A percentile compares a stretch with the other conserved stretches of the same genome.
These are phyloP conservation scores for Trametes maxima DNA, from an alignment of 768 basidiomycete genomes.

Conservation along the genomic window DNA sequence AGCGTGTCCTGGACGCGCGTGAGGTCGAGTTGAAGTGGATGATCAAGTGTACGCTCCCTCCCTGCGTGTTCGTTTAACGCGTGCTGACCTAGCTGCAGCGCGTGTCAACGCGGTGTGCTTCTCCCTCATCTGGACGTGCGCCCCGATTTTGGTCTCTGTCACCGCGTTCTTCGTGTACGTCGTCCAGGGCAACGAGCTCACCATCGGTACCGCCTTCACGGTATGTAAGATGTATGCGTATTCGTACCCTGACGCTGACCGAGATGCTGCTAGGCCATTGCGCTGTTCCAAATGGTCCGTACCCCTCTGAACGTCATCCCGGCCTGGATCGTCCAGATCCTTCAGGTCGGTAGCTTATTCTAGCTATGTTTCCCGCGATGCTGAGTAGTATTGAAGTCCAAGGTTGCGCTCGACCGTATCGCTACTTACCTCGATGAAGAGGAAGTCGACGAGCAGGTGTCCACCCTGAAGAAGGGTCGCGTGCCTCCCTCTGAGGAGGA, in stretches of 20 bases:
- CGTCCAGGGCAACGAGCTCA: constrained; percentile 70
- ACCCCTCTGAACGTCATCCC: constrained; percentile 80
- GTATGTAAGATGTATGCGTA: constrained; percentile 40
- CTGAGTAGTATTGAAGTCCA: constrained; percentile 39
- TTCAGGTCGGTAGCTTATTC: constrained; percentile 46
- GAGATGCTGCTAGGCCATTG: constrained; percentile 55
- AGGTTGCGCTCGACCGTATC: constrained; percentile 62
- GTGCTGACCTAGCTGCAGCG: constrained; percentile 38
- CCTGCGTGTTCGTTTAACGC: neutral
- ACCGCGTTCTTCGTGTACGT: constrained; percentile 79
- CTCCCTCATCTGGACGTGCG: constrained; percentile 68
- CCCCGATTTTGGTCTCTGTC: constrained; percentile 80
- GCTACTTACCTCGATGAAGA: constrained; percentile 62
- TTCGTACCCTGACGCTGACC: neutral
- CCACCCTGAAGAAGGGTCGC: constrained; percentile 48
- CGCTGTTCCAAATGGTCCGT: constrained; percentile 84
- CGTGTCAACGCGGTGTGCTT: constrained; percentile 77
- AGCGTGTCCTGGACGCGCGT: constrained; percentile 62
- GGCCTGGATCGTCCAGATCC: constrained; percentile 73
- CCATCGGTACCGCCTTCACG: constrained; percentile 83
- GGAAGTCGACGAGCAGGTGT: constrained; percentile 63
- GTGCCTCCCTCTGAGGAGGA: constrained; percentile 28
- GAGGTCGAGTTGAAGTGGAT: constrained; percentile 76
- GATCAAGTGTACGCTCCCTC: constrained; percentile 54
- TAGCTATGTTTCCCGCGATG: neutral